These are phyloP conservation scores for Teunomyces cretensis DNA, from an alignment of 805 yeast genomes.

Conservation along the genomic window DNA sequence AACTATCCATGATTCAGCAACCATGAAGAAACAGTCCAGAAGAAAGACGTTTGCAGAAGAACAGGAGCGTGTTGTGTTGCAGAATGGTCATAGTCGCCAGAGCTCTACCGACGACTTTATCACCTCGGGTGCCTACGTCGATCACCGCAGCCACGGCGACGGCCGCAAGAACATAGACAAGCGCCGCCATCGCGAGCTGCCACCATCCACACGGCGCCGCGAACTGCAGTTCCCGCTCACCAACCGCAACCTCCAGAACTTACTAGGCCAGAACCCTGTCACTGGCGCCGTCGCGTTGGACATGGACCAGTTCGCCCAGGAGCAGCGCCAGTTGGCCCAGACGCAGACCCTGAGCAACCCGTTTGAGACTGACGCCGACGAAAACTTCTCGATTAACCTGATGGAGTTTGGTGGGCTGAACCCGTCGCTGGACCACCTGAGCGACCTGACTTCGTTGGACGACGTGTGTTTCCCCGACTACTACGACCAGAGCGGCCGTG, in stretches of 20 bases:
- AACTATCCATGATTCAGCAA: not conserved
- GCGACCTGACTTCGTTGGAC: constrained; percentile 72
- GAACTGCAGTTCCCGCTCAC: constrained; percentile 31
- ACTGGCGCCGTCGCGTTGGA: constrained; percentile 32
- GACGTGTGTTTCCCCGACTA: constrained; percentile 92
- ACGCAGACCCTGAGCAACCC: constrained; percentile 5
- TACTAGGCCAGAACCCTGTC: constrained; percentile 14
- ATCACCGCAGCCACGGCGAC: constrained; percentile 25
- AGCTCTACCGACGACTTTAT: constrained; percentile 8
- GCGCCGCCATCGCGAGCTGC: not conserved
- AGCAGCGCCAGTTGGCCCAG: constrained; percentile 23
- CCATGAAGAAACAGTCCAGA: not conserved
- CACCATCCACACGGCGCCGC: not conserved
- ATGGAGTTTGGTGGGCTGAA: constrained; percentile 54
- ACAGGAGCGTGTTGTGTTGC: not conserved
- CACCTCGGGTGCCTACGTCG: constrained; percentile 24
- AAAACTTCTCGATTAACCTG: constrained; percentile 18
- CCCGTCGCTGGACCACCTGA: constrained; percentile 60
- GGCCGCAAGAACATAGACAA: not conserved
- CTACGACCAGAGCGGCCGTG: constrained; percentile 33
- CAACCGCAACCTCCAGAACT: constrained; percentile 34
- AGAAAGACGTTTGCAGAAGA: constrained; percentile 2
- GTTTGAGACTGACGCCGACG: constrained; percentile 17
- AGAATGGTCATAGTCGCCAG: constrained; percentile 2
- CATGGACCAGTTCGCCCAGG: constrained; percentile 39